These are phyloP conservation scores for Saturnispora sanitii DNA, from an alignment of 805 yeast genomes.

Conservation along the genomic window DNA sequence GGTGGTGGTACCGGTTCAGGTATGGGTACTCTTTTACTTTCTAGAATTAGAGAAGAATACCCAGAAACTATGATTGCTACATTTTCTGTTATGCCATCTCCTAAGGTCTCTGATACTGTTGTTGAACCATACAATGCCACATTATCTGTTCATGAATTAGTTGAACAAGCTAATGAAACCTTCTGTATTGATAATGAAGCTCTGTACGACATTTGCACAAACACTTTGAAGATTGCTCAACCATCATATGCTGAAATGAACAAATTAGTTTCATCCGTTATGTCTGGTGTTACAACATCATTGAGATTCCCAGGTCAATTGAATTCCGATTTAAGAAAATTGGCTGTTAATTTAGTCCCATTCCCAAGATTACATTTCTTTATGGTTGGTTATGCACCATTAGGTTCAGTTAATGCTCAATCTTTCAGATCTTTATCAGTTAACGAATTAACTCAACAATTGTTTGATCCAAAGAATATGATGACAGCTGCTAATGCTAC, in stretches of 20 bases:
- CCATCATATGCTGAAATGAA: conserved; percentile 77
- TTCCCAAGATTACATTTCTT: conserved; percentile 93
- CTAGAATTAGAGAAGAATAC: conserved; percentile 82
- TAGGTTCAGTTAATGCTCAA: conserved; percentile 70
- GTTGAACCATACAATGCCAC: conserved; percentile 95
- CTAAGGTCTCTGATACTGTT: conserved; percentile 85
- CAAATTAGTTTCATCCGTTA: conserved; percentile 75
- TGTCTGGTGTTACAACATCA: conserved; percentile 93
- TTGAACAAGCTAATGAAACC: conserved; percentile 85
- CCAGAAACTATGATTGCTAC: conserved; percentile 96
- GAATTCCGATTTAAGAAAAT: conserved; percentile 83
- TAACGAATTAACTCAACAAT: conserved; percentile 87
- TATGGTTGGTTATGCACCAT: conserved; percentile 92
- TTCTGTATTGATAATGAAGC: conserved; percentile 96
- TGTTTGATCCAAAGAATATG: conserved; percentile 87
- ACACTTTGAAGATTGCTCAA: conserved; percentile 68
- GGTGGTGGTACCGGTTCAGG: conserved; percentile 98
- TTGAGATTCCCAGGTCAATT: conserved; percentile 92
- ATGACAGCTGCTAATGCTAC: conserved; percentile 93
- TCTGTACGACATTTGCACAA: conserved; percentile 78
- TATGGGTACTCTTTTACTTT: conserved; percentile 82
- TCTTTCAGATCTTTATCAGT: conserved; percentile 79
- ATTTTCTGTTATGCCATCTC: conserved; percentile 86
- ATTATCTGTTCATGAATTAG: conserved; percentile 80
- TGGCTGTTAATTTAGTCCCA: conserved; percentile 90